phyloP scores from a whole-genome alignment of 2,329 filamentous ascomycete species.

The Xylaria sp. region DNA sequence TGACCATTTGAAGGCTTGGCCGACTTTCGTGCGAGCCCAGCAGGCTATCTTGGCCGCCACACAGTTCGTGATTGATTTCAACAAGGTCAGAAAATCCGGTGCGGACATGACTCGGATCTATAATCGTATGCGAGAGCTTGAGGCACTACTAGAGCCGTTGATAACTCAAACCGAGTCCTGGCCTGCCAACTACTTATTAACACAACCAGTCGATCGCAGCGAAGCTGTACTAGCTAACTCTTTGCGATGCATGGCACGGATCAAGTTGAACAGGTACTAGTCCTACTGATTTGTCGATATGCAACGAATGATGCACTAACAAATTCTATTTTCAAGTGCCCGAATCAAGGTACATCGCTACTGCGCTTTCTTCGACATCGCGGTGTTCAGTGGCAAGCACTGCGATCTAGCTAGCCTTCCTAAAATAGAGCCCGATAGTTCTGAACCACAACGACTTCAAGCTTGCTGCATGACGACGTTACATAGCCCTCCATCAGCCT shows the following conservation, averaged over 20 bases:
- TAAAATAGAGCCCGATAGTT: slow-evolving; percentile 42
- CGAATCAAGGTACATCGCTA: slow-evolving; percentile 64
- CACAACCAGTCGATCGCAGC: slow-evolving; percentile 51
- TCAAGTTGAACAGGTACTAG: slow-evolving; percentile 61
- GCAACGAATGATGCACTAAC: slow-evolving; percentile 28
- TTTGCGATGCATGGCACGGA: slow-evolving; percentile 59
- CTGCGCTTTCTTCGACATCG: slow-evolving; percentile 62
- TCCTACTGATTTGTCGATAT: neutral
- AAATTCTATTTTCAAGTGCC: slow-evolving; percentile 53
- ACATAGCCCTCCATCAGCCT: slow-evolving; percentile 41
- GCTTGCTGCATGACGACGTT: slow-evolving; percentile 52
- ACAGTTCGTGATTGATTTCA: slow-evolving; percentile 61
- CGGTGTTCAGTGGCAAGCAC: slow-evolving; percentile 61
- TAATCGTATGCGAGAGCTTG: slow-evolving; percentile 56
- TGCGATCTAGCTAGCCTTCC: slow-evolving; percentile 58
- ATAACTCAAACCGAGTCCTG: slow-evolving; percentile 53
- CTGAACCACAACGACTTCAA: slow-evolving; percentile 50
- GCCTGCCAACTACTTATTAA: slow-evolving; percentile 50
- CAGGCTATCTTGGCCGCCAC: slow-evolving; percentile 60
- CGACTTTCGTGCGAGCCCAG: slow-evolving; percentile 59
- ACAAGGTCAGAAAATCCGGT: slow-evolving; percentile 54
- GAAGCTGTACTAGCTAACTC: slow-evolving; percentile 58
- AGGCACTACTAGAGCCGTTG: slow-evolving; percentile 53
- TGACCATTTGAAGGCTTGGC: slow-evolving; percentile 53
- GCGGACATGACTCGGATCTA: slow-evolving; percentile 56